These are phyloP conservation scores for Fusarium stilboides DNA, from an alignment of 2,329 filamentous ascomycete species.

Conservation along the genomic window DNA sequence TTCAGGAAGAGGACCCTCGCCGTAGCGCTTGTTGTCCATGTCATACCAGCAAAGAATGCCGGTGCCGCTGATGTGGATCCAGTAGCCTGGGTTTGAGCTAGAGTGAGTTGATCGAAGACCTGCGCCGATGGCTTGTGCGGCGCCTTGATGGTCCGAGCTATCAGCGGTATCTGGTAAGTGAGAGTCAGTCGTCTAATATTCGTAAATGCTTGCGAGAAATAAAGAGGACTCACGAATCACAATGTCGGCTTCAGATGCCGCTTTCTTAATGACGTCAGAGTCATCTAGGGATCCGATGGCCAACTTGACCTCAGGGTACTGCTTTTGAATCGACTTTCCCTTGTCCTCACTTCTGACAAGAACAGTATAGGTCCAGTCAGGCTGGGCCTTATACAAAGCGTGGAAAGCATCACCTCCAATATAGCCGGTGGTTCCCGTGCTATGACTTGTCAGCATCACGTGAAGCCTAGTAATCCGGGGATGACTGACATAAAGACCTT, in stretches of 20 bases:
- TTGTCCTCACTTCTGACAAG: slow-evolving; percentile 60
- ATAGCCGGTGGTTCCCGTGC: slow-evolving; percentile 26
- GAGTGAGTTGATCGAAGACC: slow-evolving; percentile 63
- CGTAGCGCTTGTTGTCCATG: slow-evolving; percentile 59
- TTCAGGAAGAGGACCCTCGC: slow-evolving; percentile 57
- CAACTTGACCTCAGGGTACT: slow-evolving; percentile 48
- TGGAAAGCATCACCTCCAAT: slow-evolving; percentile 33
- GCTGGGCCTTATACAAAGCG: slow-evolving; percentile 47
- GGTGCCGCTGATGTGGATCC: slow-evolving; percentile 70
- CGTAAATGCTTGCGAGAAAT: too few relatives aligned
- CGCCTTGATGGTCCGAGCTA: slow-evolving; percentile 62
- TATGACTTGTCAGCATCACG: neutral
- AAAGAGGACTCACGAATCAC: slow-evolving; percentile 51
- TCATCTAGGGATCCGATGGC: slow-evolving; percentile 55
- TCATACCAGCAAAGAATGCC: slow-evolving; percentile 69
- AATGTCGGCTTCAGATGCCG: slow-evolving; percentile 54
- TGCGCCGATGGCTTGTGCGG: slow-evolving; percentile 62
- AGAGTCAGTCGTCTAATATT: neutral
- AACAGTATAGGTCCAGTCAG: slow-evolving; percentile 58
- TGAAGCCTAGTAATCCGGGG: fast-evolving
- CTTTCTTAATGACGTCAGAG: slow-evolving; percentile 48
- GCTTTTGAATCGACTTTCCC: slow-evolving; percentile 51
- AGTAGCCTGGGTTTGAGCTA: slow-evolving; percentile 60
- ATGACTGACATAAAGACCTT: slow-evolving; percentile 11
- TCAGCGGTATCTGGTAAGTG: slow-evolving; percentile 55